Evolutionary conservation across 2,329 filamentous ascomycete genomes (phyloP).

Genomic region (Myriosclerotinia curreyana): DNA sequence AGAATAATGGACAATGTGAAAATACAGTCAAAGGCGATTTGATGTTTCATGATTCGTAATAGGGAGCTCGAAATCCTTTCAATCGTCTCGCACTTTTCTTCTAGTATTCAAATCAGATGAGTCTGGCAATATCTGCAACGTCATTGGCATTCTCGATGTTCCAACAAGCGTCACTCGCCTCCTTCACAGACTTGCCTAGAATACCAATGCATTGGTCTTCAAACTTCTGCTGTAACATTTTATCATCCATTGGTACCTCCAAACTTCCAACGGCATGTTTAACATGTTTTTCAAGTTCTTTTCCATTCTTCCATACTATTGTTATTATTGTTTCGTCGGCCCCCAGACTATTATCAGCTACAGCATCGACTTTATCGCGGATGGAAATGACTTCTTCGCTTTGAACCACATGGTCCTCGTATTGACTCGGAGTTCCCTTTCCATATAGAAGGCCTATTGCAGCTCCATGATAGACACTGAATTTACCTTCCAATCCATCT

Average conservation of each 20-base stretch:
- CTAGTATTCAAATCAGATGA: neutral
- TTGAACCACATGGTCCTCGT: slow-evolving; percentile 48
- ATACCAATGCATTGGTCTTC: slow-evolving; percentile 46
- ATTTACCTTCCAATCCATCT: slow-evolving; percentile 52
- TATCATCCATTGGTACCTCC: slow-evolving; percentile 47
- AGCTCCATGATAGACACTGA: slow-evolving; percentile 54
- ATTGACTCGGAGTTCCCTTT: slow-evolving; percentile 51
- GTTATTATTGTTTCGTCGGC: slow-evolving; percentile 45
- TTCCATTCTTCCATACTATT: slow-evolving; percentile 42
- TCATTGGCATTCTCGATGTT: slow-evolving; percentile 38
- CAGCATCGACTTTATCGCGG: slow-evolving; percentile 47
- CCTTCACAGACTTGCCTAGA: slow-evolving; percentile 42
- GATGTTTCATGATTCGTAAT: neutral
- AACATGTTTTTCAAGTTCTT: slow-evolving; percentile 45
- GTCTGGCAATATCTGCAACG: slow-evolving; percentile 26
- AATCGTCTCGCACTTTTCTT: neutral
- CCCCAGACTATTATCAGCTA: slow-evolving; percentile 42
- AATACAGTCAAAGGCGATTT: neutral
- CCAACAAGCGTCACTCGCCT: slow-evolving; percentile 40
- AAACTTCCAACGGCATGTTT: slow-evolving; percentile 51
- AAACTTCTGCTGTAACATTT: slow-evolving; percentile 49
- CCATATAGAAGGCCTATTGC: slow-evolving; percentile 51
- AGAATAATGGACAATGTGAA: no score
- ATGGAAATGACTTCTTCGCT: slow-evolving; percentile 43
- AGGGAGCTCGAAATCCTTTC: neutral